Evolutionary conservation across 495 filamentous ascomycete genomes (phyloP), one percentile per base, ranked within the genome.

Genomic region (Penicillium ochrochloron): DNA sequence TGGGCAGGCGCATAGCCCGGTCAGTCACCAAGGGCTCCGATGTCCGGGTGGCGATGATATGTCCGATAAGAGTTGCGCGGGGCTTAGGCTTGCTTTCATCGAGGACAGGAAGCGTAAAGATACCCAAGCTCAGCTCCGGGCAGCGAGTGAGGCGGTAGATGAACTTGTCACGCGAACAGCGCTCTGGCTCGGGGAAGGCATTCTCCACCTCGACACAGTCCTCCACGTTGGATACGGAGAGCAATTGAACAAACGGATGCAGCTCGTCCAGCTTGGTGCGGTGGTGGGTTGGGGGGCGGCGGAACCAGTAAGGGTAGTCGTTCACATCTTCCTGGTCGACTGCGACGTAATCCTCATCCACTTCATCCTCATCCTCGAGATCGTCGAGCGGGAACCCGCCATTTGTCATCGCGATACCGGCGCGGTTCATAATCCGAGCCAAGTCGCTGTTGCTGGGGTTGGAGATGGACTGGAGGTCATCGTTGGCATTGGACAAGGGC

Each of bases 81-180:
- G 62, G 82, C 46, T 77, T 84, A 78, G 76, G 69, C 78, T 78
- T 67, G 71, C 67, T 65, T 39, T 78, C 74, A 42, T 80, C 76
- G 31, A 80, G 67, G 59, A 83, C 70, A 37, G 75, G 78, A 33
- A 87, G 81, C 48, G 81, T 89, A 85, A 90, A 97, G 61, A 98
- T 78, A 34, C 94, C 94, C 44, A 95, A 76, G 70, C 84, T 89
- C 42, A 97, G 84, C 67, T 94, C 90, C n/a, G 89, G 86, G 70
- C 91, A 94, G 66, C 80, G 81, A 17, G 82, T 85, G 17, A 98
- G 87, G 57, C 93, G 91, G 72, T 97, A 97, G 29, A 84, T 77
- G 67, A 97, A 89, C 94, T 97, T 96, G 66, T 96, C 92, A 70
- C 80, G 82, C 19, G 90, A 85, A 65, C 89, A 90, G 41, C 92